Base-by-base conservation (phyloP, 2,329 filamentous ascomycete species). In the Colletotrichum abscissum region DNA sequence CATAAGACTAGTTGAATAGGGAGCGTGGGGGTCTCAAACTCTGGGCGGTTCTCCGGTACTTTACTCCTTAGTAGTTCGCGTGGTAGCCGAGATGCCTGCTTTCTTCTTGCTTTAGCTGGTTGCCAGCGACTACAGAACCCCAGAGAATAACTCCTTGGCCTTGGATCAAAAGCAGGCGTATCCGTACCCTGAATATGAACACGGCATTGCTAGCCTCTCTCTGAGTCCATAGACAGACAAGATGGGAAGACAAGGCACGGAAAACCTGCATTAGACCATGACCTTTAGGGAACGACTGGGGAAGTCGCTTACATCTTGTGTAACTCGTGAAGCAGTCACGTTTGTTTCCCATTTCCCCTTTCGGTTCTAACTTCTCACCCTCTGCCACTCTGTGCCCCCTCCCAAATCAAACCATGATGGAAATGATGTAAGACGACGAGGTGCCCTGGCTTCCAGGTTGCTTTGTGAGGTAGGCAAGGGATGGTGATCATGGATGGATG, bases 21-120 rank as follows among this genome's bases (percentile, higher is more conserved):
- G 49, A 60, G 63, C 72, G 72, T 74, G 72, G 72, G 72, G 70
- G 70, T 64, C 22, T 69, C 33, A 30, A 3, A 56, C 14, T 42
- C 38, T 49, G 19, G 42, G 42, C 42, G 19, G 16, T 19, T 49
- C 19, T n/a, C 42, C 8, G 28, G 67, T 42, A 35, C 22, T 28
- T 12, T 7, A 19, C n/a, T 16, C 30, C 14, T 30, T 49, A 6
- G n/a, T 24, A 30, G 57, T 30, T 49, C 19, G 26, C 30, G 16
- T n/a, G n/a, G 42, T 49, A 49, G 42, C 19, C 42, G 42, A 49
- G 42, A 49, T 49, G 42, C 7, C 42, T 49, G 57, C 26, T 38
- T 33, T 33, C 19, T 49, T 26, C 6, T 49, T 38, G 26, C 59
- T 49, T 42, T 16, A 9, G 22, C 35, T 22, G 2, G 33, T 35